Conservation (phyloP, 2,329 filamentous ascomycete species). For the Exophiala calicioides region DNA sequence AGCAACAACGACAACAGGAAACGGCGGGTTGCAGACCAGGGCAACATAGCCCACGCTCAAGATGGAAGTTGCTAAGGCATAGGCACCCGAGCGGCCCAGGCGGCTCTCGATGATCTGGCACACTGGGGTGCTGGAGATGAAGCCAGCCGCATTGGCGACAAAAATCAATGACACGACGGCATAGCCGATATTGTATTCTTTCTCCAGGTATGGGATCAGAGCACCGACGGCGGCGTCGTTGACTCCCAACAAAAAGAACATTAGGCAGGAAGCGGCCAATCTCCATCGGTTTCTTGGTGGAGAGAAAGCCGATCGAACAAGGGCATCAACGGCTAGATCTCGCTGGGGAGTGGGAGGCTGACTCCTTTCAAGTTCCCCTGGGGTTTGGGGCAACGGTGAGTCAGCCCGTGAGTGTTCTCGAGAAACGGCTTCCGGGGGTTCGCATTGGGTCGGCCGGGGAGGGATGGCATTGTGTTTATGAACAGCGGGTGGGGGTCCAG, state of each 20-base stretch:
- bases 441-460: constrained; percentile 25
- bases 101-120: constrained; percentile 64
- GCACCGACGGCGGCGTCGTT: constrained; percentile 76
- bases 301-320: constrained; percentile 31
- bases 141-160: constrained; percentile 74
- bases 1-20: constrained; percentile 64
- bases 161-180: constrained; percentile 80
- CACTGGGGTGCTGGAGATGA: constrained; percentile 70
- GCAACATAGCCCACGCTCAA: constrained; percentile 65
- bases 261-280: constrained; percentile 63
- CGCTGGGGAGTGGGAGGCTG: constrained; percentile 26
- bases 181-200: constrained; percentile 73
- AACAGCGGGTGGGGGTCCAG: constrained; percentile 41
- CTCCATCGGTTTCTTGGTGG: constrained; percentile 68
- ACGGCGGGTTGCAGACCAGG: constrained; percentile 69
- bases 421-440: constrained; percentile 12
- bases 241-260: constrained; percentile 69
- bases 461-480: constrained; percentile 33
- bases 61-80: constrained; percentile 60
- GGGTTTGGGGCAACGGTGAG: constrained; percentile 19
- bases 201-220: constrained; percentile 77
- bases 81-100: constrained; percentile 65
- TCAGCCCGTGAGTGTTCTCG: constrained; percentile 6
- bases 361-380: constrained; percentile 34
- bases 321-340: constrained; percentile 30